A percentile compares a stretch with the other conserved stretches of the same genome.
Conservation (phyloP, 768 basidiomycete species). For the Agaricus blazei region DNA sequence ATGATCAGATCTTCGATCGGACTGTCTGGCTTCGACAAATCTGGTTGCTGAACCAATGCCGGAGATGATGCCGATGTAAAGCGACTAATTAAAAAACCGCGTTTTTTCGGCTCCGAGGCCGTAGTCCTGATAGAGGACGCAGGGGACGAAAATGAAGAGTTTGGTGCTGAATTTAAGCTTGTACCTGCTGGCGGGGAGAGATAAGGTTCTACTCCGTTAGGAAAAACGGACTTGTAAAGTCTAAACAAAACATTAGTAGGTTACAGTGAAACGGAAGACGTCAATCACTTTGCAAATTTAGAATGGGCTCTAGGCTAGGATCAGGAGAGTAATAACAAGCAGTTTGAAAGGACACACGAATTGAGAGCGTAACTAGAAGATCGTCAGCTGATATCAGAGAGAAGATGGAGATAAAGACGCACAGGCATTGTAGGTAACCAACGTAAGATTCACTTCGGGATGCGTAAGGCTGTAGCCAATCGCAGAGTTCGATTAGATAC, state of each 20-base stretch:
- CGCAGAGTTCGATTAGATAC: constrained; percentile 13
- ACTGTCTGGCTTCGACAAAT: constrained; percentile 33
- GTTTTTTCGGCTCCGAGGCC: not conserved
- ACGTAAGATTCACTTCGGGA: constrained; percentile 64
- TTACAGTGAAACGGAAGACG: not conserved
- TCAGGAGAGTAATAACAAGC: not conserved
- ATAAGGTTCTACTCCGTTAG: constrained; percentile 47
- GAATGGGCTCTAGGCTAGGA: constrained; percentile 52
- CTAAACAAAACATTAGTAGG: constrained; percentile 24
- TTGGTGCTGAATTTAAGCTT: constrained; percentile 18
- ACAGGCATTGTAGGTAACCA: constrained; percentile 79
- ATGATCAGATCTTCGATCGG: constrained; percentile 69
- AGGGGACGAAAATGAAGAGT: constrained; percentile 18
- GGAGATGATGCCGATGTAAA: constrained; percentile 11
- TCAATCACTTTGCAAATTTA: constrained; percentile 62
- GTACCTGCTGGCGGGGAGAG: constrained; percentile 22
- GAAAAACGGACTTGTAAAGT: constrained; percentile 64
- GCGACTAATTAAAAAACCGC: not conserved
- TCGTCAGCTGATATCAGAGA: not conserved
- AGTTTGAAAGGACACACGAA: constrained; percentile 30
- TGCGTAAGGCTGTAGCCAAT: not conserved
- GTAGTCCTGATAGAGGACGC: constrained; percentile 15
- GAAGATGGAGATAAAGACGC: constrained; percentile 19
- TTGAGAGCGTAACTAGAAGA: constrained; percentile 39
- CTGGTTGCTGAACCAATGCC: constrained; percentile 14